These are phyloP conservation scores for Amoeboradix gromovi DNA, from an alignment of 371 early-diverging fungal genomes.

Conservation along the genomic window DNA sequence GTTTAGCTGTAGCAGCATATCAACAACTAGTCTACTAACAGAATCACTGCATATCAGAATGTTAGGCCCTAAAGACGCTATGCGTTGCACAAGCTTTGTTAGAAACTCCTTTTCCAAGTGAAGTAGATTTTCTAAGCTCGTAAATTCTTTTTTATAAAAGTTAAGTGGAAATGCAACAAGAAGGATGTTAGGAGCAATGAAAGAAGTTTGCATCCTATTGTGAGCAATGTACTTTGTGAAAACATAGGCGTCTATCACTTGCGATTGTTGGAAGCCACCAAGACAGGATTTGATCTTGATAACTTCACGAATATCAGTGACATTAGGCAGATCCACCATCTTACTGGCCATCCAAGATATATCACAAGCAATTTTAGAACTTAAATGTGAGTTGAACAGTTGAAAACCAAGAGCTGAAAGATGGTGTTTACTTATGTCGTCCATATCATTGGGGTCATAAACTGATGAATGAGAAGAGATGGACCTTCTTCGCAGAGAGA, in stretches of 20 bases:
- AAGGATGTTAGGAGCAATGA: slow-evolving; percentile 40
- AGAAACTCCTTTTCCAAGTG: slow-evolving; percentile 56
- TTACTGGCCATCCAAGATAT: slow-evolving; percentile 30
- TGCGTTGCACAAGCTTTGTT: slow-evolving; percentile 34
- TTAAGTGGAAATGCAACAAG: slow-evolving; percentile 57
- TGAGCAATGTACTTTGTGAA: slow-evolving; percentile 60
- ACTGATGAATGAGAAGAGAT: slow-evolving; percentile 26
- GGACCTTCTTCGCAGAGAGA: slow-evolving; percentile 18
- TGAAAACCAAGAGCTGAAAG: slow-evolving; percentile 4
- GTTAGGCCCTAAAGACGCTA: slow-evolving; percentile 36
- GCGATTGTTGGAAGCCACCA: slow-evolving; percentile 47
- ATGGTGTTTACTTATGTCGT: neutral
- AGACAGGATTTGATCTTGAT: slow-evolving; percentile 73
- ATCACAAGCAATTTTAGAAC: slow-evolving; percentile 28
- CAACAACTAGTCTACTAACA: slow-evolving; percentile 45
- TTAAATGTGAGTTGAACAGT: slow-evolving; percentile 8
- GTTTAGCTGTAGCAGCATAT: slow-evolving; percentile 37
- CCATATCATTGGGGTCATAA: neutral
- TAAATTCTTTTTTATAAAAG: slow-evolving; percentile 43
- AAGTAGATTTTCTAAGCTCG: slow-evolving; percentile 45
- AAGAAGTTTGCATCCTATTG: slow-evolving; percentile 39
- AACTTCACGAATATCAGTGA: slow-evolving; percentile 54
- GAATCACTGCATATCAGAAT: slow-evolving; percentile 43
- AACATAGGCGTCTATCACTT: slow-evolving; percentile 42
- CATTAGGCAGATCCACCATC: slow-evolving; percentile 37